Percentiles rank a stretch among this genome's conserved stretches.
Evolutionary conservation across 2,329 filamentous ascomycete genomes (phyloP).

Genomic region (Sporothrix sp.): DNA sequence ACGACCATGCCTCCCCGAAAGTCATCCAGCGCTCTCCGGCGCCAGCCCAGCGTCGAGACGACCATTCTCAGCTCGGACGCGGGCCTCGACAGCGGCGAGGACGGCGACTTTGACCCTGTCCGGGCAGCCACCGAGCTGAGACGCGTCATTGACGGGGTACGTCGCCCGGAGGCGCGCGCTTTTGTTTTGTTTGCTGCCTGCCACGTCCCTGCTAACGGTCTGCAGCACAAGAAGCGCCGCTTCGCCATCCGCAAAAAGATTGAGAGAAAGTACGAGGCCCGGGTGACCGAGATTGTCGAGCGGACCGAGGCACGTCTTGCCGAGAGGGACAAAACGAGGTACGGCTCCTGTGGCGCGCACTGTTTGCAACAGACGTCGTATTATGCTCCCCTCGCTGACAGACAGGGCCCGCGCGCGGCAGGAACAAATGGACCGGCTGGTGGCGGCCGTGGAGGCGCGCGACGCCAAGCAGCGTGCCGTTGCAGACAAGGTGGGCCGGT

Average conservation of each 20-base stretch:
- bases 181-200: too few species aligned
- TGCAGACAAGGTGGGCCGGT: conserved; percentile 15
- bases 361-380: too few species aligned
- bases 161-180: too few species aligned
- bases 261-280: conserved; percentile 15
- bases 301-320: conserved; percentile 15
- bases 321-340: conserved; percentile 12
- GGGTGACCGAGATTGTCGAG: conserved; percentile 18
- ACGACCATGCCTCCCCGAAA: conserved; percentile 9
- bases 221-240: conserved; percentile 18
- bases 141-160: conserved; percentile 15
- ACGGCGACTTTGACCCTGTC: conserved; percentile 13
- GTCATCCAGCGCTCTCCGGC: background rate
- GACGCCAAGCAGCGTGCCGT: conserved; percentile 19
- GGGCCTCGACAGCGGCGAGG: conserved; percentile 9
- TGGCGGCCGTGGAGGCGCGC: conserved; percentile 16
- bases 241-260: conserved; percentile 17
- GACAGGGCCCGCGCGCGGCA: conserved; percentile 8
- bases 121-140: conserved; percentile 16
- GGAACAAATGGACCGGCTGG: conserved; percentile 17
- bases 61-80: background rate
- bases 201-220: background rate
- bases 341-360: too few species aligned
- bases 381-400: background rate
- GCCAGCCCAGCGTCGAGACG: conserved; percentile 10